Evolutionary conservation across 805 yeast species (phyloP).

Genomic region (Barnettozyma populi): DNA sequence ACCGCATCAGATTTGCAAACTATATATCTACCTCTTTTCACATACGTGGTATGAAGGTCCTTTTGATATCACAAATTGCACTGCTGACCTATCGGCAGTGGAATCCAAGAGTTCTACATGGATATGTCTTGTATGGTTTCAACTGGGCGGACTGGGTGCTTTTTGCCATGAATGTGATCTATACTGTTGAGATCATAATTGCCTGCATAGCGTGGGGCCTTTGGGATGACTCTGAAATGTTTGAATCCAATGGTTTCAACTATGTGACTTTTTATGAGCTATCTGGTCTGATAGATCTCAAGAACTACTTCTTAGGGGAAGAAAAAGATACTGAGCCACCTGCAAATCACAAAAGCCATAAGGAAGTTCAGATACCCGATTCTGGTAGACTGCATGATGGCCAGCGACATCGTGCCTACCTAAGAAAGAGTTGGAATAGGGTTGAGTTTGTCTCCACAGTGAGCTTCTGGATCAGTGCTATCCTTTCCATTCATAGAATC

Average conservation of each 20-base stretch:
- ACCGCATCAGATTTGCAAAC: slow-evolving; percentile 31
- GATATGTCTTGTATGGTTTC: slow-evolving; percentile 38
- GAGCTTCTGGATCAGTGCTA: slow-evolving; percentile 71
- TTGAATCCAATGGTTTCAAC: slow-evolving; percentile 31
- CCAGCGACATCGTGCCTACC: slow-evolving; percentile 51
- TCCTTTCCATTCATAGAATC: slow-evolving; percentile 42
- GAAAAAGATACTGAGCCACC: no score
- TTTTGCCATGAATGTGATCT: slow-evolving; percentile 48
- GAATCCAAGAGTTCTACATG: slow-evolving; percentile 37
- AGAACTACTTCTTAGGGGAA: neutral
- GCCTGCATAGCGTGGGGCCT: slow-evolving; percentile 74
- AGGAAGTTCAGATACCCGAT: no score
- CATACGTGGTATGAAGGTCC: slow-evolving; percentile 32
- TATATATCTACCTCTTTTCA: slow-evolving; percentile 26
- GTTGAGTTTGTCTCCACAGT: slow-evolving; percentile 69
- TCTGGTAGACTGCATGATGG: neutral
- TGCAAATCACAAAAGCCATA: no score
- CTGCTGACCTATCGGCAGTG: slow-evolving; percentile 55
- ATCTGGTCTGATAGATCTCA: slow-evolving; percentile 25
- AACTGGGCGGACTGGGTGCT: slow-evolving; percentile 53
- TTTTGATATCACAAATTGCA: slow-evolving; percentile 44
- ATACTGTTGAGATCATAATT: slow-evolving; percentile 53
- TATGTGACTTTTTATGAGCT: slow-evolving; percentile 26
- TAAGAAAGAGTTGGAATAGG: slow-evolving; percentile 81
- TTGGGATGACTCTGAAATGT: slow-evolving; percentile 62